phyloP scores from a whole-genome alignment of 495 filamentous ascomycete species.

The Xylaria sp. region DNA sequence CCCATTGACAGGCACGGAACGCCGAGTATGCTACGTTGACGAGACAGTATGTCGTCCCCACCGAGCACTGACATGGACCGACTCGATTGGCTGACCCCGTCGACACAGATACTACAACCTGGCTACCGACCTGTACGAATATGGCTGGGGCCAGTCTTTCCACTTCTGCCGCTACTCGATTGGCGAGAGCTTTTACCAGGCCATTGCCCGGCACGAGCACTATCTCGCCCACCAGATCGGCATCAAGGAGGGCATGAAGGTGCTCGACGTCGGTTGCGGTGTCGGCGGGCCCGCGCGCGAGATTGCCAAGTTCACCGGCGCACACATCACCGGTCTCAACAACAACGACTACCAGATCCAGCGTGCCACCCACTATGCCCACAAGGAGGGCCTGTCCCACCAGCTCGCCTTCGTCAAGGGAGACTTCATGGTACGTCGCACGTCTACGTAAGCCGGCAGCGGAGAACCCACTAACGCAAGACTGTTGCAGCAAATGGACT shows the following conservation, averaged over 20 bases:
- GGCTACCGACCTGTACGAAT: conserved; percentile 96
- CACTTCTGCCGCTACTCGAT: conserved; percentile 97
- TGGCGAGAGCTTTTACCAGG: conserved; percentile 88
- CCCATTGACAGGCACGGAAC: conserved; percentile 70
- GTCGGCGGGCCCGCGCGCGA: conserved; percentile 97
- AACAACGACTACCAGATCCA: conserved; percentile 99
- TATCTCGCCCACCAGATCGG: conserved; percentile 93
- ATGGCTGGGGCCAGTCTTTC: conserved; percentile 94
- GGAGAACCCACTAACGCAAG: conserved; percentile 4
- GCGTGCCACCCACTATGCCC: conserved; percentile 85
- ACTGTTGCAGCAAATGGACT: conserved; percentile 86
- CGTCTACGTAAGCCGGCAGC: neutral
- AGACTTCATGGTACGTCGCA: conserved; percentile 83
- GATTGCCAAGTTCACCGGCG: conserved; percentile 93
- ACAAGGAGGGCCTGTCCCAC: conserved; percentile 78
- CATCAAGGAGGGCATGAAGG: conserved; percentile 84
- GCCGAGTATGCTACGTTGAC: conserved; percentile 95
- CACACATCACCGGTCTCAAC: conserved; percentile 91
- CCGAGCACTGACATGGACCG: neutral
- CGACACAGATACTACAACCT: conserved; percentile 90
- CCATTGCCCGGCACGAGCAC: conserved; percentile 97
- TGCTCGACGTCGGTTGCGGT: conserved; percentile 96
- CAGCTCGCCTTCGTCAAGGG: conserved; percentile 93
- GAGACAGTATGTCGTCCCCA: conserved; percentile 72
- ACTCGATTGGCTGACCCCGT: conserved; percentile 5